These are phyloP conservation scores for Elaphomyces granulatus DNA, from an alignment of 495 filamentous ascomycete species.

Conservation along the genomic window DNA sequence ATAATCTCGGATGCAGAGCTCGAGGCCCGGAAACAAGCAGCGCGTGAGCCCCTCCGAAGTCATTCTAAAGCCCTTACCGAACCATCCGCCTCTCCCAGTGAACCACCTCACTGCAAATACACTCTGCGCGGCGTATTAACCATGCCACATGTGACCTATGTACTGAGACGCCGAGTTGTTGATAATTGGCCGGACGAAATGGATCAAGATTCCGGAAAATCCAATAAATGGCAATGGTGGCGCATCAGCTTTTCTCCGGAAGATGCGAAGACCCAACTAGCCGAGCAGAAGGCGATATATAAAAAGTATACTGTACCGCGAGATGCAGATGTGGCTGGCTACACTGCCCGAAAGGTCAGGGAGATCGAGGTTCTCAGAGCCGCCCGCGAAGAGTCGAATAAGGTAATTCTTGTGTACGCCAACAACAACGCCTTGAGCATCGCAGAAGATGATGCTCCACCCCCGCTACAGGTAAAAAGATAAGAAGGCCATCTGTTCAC, in stretches of 20 bases:
- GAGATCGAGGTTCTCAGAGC: conserved; percentile 39
- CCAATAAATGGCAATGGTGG: conserved; percentile 39
- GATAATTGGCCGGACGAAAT: conserved; percentile 9
- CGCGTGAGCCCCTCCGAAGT: conserved; percentile 28
- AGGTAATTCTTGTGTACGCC: conserved; percentile 37
- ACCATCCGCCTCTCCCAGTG: conserved; percentile 30
- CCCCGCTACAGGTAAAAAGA: conserved; percentile 29
- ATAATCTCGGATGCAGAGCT: conserved; percentile 28
- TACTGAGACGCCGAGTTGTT: conserved; percentile 18
- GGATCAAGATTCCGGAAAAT: conserved; percentile 10
- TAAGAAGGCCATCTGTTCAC: no score
- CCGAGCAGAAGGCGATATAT: conserved; percentile 14
- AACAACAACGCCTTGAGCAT: conserved; percentile 29
- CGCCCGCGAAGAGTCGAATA: conserved; percentile 35
- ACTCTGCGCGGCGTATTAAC: conserved; percentile 39
- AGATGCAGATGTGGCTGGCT: conserved; percentile 28
- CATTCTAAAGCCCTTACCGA: conserved; percentile 41
- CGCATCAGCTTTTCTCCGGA: conserved; percentile 37
- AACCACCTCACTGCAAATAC: conserved; percentile 33
- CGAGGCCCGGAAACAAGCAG: conserved; percentile 36
- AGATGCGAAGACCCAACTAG: conserved; percentile 29
- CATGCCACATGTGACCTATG: conserved; percentile 35
- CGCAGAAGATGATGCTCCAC: conserved; percentile 18
- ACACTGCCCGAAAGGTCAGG: conserved; percentile 31
- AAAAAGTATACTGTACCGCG: conserved; percentile 9